Evolutionary conservation across 192 early-diverging fungal species (phyloP), one percentile per base, ranked within the genome.

Genomic region (Coemansia sp.): DNA sequence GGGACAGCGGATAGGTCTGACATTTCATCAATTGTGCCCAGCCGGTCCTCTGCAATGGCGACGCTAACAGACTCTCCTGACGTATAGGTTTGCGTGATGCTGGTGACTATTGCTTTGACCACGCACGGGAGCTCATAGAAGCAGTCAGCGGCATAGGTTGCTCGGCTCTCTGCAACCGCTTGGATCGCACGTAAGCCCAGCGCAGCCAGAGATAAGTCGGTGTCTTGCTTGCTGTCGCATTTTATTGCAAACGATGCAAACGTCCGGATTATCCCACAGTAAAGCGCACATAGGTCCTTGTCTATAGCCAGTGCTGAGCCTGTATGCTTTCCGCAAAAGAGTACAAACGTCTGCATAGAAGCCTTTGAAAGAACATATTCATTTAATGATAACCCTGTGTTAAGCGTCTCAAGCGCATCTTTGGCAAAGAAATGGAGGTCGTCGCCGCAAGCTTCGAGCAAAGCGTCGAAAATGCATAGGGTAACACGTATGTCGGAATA

Each of bases 401-500:
- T 84, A n/a, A 93, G 78, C 40, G 93, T 83, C 47, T 86, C 87
- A 10, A 97, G 85, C 61, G 94, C 81, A 62, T 90, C 86, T 66
- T 90, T 90, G 32, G 92, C 91, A 72, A 97, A 94, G 38, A 95
- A 85, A 67, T 91, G 90, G 44, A 94, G 77, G 63, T 95, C 88
- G 40, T 86, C 72, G 42, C 87, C 86, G 76, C 94, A 95, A 15
- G 86, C 74, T 44, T 76, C 70, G 44, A 97, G 71, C 47, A 97
- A 83, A 2, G 88, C 83, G 56, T 92, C 87, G 44, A 92, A 79
- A 56, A 97, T 93, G 62, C 85, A 81, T 60, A 97, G 75, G 7
- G 89, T 89, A 8, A 95, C 87, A 45, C 76, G 83, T n/a, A 89
- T 87, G 65, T 87, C 93, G 83, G 87, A 71, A 61, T 77, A 84